Base-by-base conservation (phyloP, 805 yeast genomes). In the Yamadazyma ubonensis region DNA sequence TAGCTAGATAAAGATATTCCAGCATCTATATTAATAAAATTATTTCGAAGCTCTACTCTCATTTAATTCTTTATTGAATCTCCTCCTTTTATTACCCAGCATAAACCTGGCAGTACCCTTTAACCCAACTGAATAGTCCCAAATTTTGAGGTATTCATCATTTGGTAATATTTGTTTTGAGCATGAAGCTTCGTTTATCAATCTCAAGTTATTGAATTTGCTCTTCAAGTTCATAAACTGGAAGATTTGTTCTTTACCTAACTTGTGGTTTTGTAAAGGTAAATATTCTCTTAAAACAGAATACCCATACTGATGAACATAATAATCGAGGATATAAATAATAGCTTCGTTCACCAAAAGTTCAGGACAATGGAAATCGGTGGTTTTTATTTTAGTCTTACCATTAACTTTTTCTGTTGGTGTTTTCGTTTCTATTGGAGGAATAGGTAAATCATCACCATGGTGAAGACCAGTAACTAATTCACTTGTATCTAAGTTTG, bases 241-340 rank as follows among this genome's bases (percentile, higher is more conserved):
- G 52, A 74, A 71, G 28, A 75, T 63, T 33, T 67, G 71, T 37
- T 73, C 71, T 52, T 78, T 77, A 19, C 71, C 71, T 6, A 63
- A 49, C 9, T 51, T 56, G 6, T 49, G 42, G 39, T 67, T 68
- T 4, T 62, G 45, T 15, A 63, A 33, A 0, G 73, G 73, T 49
- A 69, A 51, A 48, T 68, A 63, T 29, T 65, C 67, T 29, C 72
- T 71, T 36, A 83, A 60, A 26, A 72, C 68, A 31, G 82, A 71
- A 35, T 64, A 61, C 44, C 73, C 75, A 57, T 71, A 74, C 47
- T 73, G 72, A 52, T 80, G 79, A 39, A 81, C 74, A 51, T 79
- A 83, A 49, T 75, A 75, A 47, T 81, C 81, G 33, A 83, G 61
- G 6, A 83, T 61, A 43, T 78, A 82, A 26, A 76, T 63, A 29